Evolutionary conservation across 345 rosid genomes (phyloP).

Genomic region (Raphanus sativus): DNA sequence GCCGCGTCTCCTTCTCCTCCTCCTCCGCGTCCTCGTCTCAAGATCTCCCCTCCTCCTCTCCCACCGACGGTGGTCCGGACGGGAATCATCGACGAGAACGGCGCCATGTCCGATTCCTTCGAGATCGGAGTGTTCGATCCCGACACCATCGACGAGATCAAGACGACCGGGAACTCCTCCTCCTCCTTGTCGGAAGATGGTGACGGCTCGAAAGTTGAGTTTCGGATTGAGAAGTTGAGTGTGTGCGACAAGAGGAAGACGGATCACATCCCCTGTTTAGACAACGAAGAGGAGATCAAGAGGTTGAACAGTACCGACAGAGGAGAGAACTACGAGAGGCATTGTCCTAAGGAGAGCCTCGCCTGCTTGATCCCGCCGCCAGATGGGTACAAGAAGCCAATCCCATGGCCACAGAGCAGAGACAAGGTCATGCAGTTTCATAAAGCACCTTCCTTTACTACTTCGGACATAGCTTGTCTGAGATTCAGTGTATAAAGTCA

Average conservation of each 20-base stretch:
- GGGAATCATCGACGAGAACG: constrained; percentile 60
- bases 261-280: constrained; percentile 56
- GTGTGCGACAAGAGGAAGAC: constrained; percentile 43
- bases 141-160: constrained; percentile 36
- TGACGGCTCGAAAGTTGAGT: not conserved
- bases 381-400: constrained; percentile 44
- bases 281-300: constrained; percentile 45
- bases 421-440: constrained; percentile 47
- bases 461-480: constrained; percentile 4
- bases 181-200: constrained; percentile 11
- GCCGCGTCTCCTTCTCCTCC: constrained; percentile 28
- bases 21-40: constrained; percentile 7
- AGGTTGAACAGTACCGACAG: constrained; percentile 30
- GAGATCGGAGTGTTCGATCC: constrained; percentile 47
- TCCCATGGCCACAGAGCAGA: constrained; percentile 66
- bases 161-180: constrained; percentile 27
- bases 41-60: constrained; percentile 37
- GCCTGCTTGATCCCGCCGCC: constrained; percentile 63
- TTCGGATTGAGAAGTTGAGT: constrained; percentile 29
- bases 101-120: constrained; percentile 55
- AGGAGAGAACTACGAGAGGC: constrained; percentile 51
- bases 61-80: constrained; percentile 45
- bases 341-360: constrained; percentile 49
- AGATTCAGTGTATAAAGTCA: not conserved
- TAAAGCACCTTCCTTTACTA: not conserved